Base-by-base conservation (phyloP, 805 yeast genomes). In the Myxozyma monticola region DNA sequence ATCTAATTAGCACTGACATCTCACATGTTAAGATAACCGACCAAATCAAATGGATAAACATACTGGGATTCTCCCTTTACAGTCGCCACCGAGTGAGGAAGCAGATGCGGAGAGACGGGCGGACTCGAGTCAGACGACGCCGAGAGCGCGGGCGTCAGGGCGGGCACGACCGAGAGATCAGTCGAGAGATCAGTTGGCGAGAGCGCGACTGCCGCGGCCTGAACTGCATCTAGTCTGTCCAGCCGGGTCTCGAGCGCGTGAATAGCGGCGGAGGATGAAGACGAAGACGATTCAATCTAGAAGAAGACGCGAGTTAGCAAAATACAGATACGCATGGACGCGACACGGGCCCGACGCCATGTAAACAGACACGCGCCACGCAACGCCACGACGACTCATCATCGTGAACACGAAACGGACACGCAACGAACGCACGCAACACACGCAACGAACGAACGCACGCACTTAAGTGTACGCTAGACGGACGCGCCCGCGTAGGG, bases 21-120 rank as follows among this genome's bases (percentile, higher is more conserved):
- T n/a, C n/a, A n/a, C n/a, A n/a, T n/a, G n/a, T n/a, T n/a, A n/a
- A n/a, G n/a, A n/a, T n/a, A n/a, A n/a, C n/a, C n/a, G n/a, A n/a
- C n/a, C n/a, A n/a, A n/a, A n/a, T n/a, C n/a, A n/a, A n/a, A n/a
- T n/a, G n/a, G n/a, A n/a, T n/a, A n/a, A n/a, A n/a, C n/a, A n/a
- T n/a, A n/a, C n/a, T n/a, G n/a, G n/a, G n/a, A n/a, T n/a, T n/a
- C n/a, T n/a, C n/a, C n/a, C n/a, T n/a, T n/a, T n/a, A n/a, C n/a
- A n/a, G n/a, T n/a, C n/a, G n/a, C n/a, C n/a, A n/a, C n/a, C n/a
- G n/a, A n/a, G n/a, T n/a, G n/a, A n/a, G n/a, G 42, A 12, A 39
- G 46, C 26, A 51, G 33, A 31, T 37, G 44, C n/a, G 59, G 56
- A 20, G 59, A 51, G 17, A 47, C 34, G 6, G 59, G 56, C 14